Conservation (phyloP, 2,329 filamentous ascomycete species). For the Neofusicoccum kwambonambiense region DNA sequence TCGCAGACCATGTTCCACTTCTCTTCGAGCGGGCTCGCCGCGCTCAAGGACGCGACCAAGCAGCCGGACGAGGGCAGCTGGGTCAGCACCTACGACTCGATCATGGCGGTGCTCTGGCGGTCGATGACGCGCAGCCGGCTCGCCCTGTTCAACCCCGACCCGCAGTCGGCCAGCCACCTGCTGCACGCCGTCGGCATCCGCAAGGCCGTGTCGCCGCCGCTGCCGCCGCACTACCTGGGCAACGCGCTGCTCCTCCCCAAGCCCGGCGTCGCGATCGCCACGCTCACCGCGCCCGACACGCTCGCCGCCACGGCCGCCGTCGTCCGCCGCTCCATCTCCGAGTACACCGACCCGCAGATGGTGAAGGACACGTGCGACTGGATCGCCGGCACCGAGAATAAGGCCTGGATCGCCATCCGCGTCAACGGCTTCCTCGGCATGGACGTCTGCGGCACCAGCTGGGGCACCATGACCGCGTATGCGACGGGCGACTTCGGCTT, state of each 20-base stretch:
- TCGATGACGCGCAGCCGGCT: slow-evolving; percentile 24
- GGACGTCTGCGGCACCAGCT: slow-evolving; percentile 28
- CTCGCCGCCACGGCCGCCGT: slow-evolving; percentile 24
- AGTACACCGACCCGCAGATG: slow-evolving; percentile 23
- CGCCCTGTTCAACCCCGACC: slow-evolving; percentile 22
- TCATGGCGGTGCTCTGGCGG: slow-evolving; percentile 28
- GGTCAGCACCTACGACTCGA: slow-evolving; percentile 30
- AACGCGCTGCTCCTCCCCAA: slow-evolving; percentile 24
- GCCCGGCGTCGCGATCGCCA: slow-evolving; percentile 20
- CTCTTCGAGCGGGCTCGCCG: slow-evolving; percentile 21
- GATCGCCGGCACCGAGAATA: slow-evolving; percentile 26
- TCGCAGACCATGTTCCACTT: slow-evolving; percentile 26
- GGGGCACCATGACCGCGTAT: slow-evolving; percentile 28
- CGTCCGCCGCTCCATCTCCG: slow-evolving; percentile 26
- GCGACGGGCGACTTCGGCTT: slow-evolving; percentile 32
- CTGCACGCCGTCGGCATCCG: slow-evolving; percentile 27
- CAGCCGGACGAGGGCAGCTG: slow-evolving; percentile 16
- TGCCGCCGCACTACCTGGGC: slow-evolving; percentile 26
- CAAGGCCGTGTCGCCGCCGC: slow-evolving; percentile 23
- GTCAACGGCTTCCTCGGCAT: slow-evolving; percentile 27
- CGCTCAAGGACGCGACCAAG: slow-evolving; percentile 23
- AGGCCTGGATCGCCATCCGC: slow-evolving; percentile 25
- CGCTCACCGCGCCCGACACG: slow-evolving; percentile 18
- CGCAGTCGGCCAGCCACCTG: slow-evolving; percentile 17
- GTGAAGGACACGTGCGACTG: slow-evolving; percentile 25